phyloP scores from a whole-genome alignment of 2,329 filamentous ascomycete species.

The Clathrospora elynae region DNA sequence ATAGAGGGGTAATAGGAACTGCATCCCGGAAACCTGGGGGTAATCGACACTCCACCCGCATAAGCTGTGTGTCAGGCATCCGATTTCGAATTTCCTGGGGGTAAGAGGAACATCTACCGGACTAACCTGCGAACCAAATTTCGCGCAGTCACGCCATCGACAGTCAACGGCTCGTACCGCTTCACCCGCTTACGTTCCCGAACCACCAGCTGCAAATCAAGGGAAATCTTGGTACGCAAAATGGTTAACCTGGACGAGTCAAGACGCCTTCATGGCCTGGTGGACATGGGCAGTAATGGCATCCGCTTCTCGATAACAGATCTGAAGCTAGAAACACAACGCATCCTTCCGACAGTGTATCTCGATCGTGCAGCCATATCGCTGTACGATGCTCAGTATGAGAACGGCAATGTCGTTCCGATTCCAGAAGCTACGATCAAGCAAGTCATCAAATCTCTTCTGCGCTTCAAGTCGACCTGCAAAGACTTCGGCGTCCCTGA shows the following conservation, averaged over 20 bases:
- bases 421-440: conserved; percentile 65
- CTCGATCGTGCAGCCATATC: conserved; percentile 80
- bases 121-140: conserved; percentile 16
- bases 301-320: conserved; percentile 91
- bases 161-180: conserved; percentile 23
- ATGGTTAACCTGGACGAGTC: conserved; percentile 24
- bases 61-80: conserved; percentile 25
- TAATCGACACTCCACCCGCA: conserved; percentile 20
- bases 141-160: conserved; percentile 30
- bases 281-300: conserved; percentile 68
- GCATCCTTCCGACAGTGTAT: conserved; percentile 77
- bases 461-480: conserved; percentile 74
- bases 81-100: conserved; percentile 26
- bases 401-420: conserved; percentile 52
- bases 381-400: conserved; percentile 77
- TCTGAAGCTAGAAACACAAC: conserved; percentile 70
- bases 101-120: conserved; percentile 28
- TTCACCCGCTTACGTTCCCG: conserved; percentile 11
- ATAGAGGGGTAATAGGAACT: conserved; percentile 40
- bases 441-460: conserved; percentile 68
- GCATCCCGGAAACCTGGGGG: conserved; percentile 20
- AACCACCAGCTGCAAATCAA: conserved; percentile 21
- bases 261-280: conserved; percentile 39
- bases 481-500: conserved; percentile 69
- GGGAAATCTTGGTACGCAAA: conserved; percentile 17